Conservation (phyloP, 2,329 filamentous ascomycete species). For the Pestalotiopsis sp. region DNA sequence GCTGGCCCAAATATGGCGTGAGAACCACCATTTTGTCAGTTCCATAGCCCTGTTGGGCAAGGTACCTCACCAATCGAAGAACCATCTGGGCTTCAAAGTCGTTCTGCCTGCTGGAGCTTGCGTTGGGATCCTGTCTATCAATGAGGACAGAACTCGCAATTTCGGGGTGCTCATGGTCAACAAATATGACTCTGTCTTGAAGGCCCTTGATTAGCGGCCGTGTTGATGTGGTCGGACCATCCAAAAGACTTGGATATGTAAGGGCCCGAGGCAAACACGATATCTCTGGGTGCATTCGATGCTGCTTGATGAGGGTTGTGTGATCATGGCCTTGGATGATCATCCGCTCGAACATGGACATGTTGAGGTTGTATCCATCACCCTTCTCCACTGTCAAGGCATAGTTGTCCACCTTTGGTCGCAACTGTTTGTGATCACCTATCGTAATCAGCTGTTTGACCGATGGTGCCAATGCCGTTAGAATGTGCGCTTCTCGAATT, state of each 20-base stretch:
- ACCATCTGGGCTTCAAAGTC: constrained; percentile 68
- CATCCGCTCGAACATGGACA: constrained; percentile 71
- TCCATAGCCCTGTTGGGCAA: constrained; percentile 72
- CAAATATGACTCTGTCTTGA: constrained; percentile 61
- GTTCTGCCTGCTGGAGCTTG: constrained; percentile 63
- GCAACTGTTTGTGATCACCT: constrained; percentile 73
- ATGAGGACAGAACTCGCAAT: constrained; percentile 39
- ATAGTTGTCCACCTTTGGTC: constrained; percentile 68
- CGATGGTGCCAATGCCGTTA: constrained; percentile 58
- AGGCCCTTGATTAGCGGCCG: constrained; percentile 58
- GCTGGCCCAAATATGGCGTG: constrained; percentile 71
- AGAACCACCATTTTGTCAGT: constrained; percentile 68
- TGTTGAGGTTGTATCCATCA: constrained; percentile 67
- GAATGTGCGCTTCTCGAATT: constrained; percentile 68
- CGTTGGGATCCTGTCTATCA: constrained; percentile 52
- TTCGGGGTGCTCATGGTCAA: constrained; percentile 65
- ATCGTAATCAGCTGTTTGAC: constrained; percentile 70
- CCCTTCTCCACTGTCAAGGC: constrained; percentile 64
- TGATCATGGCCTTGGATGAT: constrained; percentile 57
- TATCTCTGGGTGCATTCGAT: constrained; percentile 71
- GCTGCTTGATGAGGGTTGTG: constrained; percentile 60
- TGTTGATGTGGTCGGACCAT: constrained; percentile 51
- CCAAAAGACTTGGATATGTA: constrained; percentile 64
- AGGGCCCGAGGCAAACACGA: constrained; percentile 58
- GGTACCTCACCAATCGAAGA: constrained; percentile 64